A percentile compares a stretch with the other conserved stretches of the same genome.
Evolutionary conservation across 495 filamentous ascomycete species (phyloP).

Genomic region (Penicillium roqueforti): DNA sequence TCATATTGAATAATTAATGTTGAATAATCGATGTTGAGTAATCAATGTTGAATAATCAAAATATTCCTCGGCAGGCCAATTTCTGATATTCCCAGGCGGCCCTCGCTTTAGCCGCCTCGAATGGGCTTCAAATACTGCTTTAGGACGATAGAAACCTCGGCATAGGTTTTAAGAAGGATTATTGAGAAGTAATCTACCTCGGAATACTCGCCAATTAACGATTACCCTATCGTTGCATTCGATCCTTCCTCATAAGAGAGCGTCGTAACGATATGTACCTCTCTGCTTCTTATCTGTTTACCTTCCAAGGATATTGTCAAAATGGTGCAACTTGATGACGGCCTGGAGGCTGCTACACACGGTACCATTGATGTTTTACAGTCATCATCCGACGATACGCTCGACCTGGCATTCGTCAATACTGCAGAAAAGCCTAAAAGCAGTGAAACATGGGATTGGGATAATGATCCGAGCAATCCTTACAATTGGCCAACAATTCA

Average conservation of each 20-base stretch:
- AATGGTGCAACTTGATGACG: background rate
- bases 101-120: background rate
- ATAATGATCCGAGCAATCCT: constrained; percentile 21
- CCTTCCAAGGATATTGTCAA: background rate
- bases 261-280: too few species aligned
- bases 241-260: too few species aligned
- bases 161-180: background rate
- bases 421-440: background rate
- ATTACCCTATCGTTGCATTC: background rate
- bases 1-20: constrained; percentile 4
- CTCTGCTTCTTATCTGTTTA: too few species aligned
- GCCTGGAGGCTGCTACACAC: background rate
- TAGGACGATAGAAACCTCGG: background rate
- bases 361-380: background rate
- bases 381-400: background rate
- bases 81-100: too few species aligned
- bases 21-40: constrained; percentile 9
- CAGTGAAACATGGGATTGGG: constrained; percentile 12
- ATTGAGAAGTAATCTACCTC: background rate
- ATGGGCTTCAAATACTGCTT: background rate
- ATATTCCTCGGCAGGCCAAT: too few species aligned
- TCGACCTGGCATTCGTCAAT: background rate
- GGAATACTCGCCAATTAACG: background rate
- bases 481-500: constrained; percentile 22
- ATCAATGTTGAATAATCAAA: constrained; percentile 11